Base-by-base conservation (phyloP, 78 protist genomes). In the Creolimax fragrantissima region DNA sequence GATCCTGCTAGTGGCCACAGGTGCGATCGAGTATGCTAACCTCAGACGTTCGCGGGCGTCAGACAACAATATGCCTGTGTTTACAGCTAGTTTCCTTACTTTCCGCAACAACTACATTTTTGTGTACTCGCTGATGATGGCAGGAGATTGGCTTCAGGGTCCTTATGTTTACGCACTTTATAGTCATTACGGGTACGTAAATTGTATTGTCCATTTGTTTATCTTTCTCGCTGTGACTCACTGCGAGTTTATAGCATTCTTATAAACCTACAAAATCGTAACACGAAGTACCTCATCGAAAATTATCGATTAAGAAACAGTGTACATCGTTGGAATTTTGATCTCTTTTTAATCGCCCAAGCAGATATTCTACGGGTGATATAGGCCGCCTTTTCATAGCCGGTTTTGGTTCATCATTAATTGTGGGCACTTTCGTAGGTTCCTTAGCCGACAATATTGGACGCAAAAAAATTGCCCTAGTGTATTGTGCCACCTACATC, bases 121-220 rank as follows among this genome's bases (percentile, higher is more conserved):
- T 44, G 89, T 91, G 24, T 95, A 89, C 91, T 67, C 58, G 42
- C 3, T 93, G 35, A 3, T 47, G 17, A 90, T 81, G 92, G 42
- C 42, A 2, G 94, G 93, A 5, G 94, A 91, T 43, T 90, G 94
- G 94, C 90, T 92, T 85, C 93, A 89, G 93, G 99, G 99, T 0
- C 98, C 98, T 4, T 97, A 97, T 88, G 97, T 98, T 66, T 98
- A 98, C 90, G 95, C 92, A 7, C 95, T 98, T 35, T 98, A 98
- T 91, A 92, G 94, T 44, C 42, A 91, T 3, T 97, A 97, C 93
- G 98, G 98, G 58, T 95, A 92, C 84, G 4, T 58, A 24, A 58
- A 58, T 32, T 24, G 24, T n/a, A n/a, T n/a, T n/a, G n/a, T n/a
- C n/a, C n/a, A n/a, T n/a, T n/a, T n/a, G n/a, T n/a, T n/a, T n/a